Conservation (phyloP, 169 alveolate genomes). For the Neospora caninum region DNA sequence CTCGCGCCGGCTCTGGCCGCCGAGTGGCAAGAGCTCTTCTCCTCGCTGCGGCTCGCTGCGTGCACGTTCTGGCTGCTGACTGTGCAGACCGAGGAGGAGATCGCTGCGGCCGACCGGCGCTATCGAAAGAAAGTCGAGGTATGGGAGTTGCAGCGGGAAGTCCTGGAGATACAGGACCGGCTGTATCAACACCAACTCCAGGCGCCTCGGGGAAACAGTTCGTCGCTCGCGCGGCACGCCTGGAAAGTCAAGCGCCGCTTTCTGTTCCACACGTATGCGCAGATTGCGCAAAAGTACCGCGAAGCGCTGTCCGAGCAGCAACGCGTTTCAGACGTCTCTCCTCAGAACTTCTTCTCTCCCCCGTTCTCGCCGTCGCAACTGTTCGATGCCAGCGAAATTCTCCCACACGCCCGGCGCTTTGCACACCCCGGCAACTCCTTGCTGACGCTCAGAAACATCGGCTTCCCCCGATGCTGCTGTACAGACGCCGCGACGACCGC, state of each 20-base stretch:
- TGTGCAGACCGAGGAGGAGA: not conserved
- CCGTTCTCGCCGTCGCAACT: not conserved
- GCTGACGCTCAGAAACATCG: not conserved
- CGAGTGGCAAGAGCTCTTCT: not conserved
- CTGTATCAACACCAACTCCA: not conserved
- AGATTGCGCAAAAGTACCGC: not conserved
- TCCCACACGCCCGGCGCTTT: not conserved
- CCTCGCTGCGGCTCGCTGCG: not conserved
- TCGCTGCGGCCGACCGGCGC: not conserved
- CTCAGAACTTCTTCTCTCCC: not conserved
- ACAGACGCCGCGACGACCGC: not conserved
- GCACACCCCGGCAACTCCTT: not conserved
- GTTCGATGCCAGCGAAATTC: not conserved
- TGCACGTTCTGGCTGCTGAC: not conserved
- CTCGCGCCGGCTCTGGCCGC: not conserved
- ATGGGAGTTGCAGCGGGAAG: not conserved
- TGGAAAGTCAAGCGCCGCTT: not conserved
- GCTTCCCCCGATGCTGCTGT: slow-evolving; percentile 30
- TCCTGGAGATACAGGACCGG: not conserved
- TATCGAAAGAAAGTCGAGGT: not conserved
- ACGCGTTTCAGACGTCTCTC: not conserved
- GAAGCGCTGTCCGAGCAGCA: not conserved
- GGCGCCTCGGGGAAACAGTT: not conserved
- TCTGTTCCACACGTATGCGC: not conserved
- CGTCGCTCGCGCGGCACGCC: not conserved